Conservation (phyloP, 2,329 filamentous ascomycete genomes). For the Raffaelea deltoideospora region DNA sequence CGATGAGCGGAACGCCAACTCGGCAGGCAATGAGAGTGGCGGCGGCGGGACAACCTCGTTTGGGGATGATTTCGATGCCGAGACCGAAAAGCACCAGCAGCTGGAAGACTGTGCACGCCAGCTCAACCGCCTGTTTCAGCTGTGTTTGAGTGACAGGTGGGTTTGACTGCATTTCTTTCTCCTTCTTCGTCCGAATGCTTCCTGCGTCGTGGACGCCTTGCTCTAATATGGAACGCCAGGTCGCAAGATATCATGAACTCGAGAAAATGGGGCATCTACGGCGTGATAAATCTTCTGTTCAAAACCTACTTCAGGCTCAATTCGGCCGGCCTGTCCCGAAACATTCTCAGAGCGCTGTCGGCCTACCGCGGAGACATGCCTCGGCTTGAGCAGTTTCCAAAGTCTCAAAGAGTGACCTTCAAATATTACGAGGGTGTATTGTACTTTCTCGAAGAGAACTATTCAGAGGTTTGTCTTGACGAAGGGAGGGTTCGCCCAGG, state of each 20-base stretch:
- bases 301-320: conserved; percentile 98
- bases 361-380: conserved; percentile 73
- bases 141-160: conserved; percentile 82
- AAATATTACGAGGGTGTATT: conserved; percentile 92
- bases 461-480: conserved; percentile 56
- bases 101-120: conserved; percentile 82
- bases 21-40: no score
- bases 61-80: conserved; percentile 69
- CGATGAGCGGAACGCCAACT: conserved; percentile 40
- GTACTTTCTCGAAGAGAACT: conserved; percentile 90
- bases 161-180: conserved; percentile 13
- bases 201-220: not conserved
- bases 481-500: no score
- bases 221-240: conserved; percentile 36
- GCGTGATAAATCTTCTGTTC: conserved; percentile 86
- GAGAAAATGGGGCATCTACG: conserved; percentile 96
- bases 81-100: conserved; percentile 64
- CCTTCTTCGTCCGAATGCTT: no score
- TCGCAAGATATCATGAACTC: conserved; percentile 59
- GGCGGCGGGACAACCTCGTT: no score
- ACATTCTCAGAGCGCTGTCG: conserved; percentile 69
- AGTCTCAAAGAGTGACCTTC: conserved; percentile 85
- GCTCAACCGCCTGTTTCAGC: conserved; percentile 80
- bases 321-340: conserved; percentile 76
- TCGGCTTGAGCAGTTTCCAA: conserved; percentile 62